Evolutionary conservation across 164 flowering plant species (phyloP).

Genomic region (Tetrastigma voinierianum): DNA sequence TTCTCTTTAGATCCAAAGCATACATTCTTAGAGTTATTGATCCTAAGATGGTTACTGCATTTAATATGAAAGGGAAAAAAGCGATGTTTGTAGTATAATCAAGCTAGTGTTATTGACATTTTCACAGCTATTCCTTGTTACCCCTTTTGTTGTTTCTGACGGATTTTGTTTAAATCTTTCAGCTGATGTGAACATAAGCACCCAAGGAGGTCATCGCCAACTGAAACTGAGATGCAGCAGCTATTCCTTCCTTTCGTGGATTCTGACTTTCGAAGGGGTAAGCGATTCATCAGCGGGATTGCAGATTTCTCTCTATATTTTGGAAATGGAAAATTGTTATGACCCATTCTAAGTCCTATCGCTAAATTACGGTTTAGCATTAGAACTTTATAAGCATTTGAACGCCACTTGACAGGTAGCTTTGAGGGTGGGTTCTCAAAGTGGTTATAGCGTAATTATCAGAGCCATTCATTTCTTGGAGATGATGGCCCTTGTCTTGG

Average conservation of each 20-base stretch:
- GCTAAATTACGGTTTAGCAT: too few species aligned
- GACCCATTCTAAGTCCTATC: too few species aligned
- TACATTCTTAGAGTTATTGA: not conserved
- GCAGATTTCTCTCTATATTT: too few species aligned
- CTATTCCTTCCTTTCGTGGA: constrained; percentile 44
- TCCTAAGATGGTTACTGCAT: too few species aligned
- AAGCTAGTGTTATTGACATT: not conserved
- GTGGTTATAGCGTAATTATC: too few species aligned
- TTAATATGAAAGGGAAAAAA: too few species aligned
- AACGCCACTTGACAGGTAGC: too few species aligned
- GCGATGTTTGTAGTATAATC: not conserved
- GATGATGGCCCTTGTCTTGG: too few species aligned
- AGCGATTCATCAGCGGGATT: not conserved
- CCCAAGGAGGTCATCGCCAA: constrained; percentile 27
- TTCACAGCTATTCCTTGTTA: not conserved
- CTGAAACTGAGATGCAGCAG: constrained; percentile 32
- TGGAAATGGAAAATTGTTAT: too few species aligned
- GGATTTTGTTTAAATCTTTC: constrained; percentile 5
- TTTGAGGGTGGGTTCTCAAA: too few species aligned
- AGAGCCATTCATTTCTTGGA: too few species aligned
- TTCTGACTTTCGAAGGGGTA: constrained; percentile 63
- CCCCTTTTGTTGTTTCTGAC: not conserved
- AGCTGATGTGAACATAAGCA: constrained; percentile 11
- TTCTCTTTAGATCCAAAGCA: not conserved
- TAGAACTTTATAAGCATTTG: too few species aligned